Percentiles rank a stretch among this genome's conserved stretches.
phyloP scores from a whole-genome alignment of 345 rosid genomes.

The Gossypium raimondii region DNA sequence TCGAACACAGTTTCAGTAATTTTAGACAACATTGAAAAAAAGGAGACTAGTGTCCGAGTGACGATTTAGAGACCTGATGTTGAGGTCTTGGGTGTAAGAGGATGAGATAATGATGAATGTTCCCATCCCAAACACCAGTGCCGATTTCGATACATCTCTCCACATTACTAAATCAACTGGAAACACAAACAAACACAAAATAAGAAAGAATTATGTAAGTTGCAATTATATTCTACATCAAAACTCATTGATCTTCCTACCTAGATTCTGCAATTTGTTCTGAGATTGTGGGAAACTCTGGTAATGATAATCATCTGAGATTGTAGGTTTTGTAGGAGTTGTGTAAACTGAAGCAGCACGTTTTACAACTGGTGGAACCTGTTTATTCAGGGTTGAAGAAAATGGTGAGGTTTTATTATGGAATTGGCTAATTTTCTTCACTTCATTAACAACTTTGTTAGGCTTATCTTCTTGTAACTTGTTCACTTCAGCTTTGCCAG shows the following conservation, averaged over 20 bases:
- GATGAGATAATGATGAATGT: constrained; percentile 68
- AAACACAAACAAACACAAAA: constrained; percentile 1
- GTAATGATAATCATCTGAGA: constrained; percentile 28
- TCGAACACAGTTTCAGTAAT: constrained; percentile 6
- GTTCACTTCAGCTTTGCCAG: constrained; percentile 37
- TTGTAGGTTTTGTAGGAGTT: constrained; percentile 31
- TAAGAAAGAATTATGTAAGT: not conserved
- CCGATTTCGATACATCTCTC: constrained; percentile 76
- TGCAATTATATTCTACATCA: not conserved
- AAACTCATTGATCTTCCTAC: constrained; percentile 28
- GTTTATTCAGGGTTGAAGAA: constrained; percentile 39
- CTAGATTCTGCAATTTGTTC: constrained; percentile 65
- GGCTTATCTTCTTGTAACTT: constrained; percentile 27
- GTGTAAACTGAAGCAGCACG: constrained; percentile 39
- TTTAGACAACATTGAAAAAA: not conserved
- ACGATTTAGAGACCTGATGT: constrained; percentile 41
- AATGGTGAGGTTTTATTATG: constrained; percentile 33
- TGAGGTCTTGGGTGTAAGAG: constrained; percentile 64
- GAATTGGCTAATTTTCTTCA: constrained; percentile 35
- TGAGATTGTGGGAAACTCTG: constrained; percentile 44
- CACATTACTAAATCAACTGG: constrained; percentile 95
- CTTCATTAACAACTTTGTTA: constrained; percentile 28
- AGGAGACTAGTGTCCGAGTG: constrained; percentile 8
- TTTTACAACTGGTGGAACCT: constrained; percentile 44
- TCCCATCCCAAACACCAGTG: constrained; percentile 77